Evolutionary conservation across 345 rosid genomes (phyloP).

Genomic region (Angophora floribunda): DNA sequence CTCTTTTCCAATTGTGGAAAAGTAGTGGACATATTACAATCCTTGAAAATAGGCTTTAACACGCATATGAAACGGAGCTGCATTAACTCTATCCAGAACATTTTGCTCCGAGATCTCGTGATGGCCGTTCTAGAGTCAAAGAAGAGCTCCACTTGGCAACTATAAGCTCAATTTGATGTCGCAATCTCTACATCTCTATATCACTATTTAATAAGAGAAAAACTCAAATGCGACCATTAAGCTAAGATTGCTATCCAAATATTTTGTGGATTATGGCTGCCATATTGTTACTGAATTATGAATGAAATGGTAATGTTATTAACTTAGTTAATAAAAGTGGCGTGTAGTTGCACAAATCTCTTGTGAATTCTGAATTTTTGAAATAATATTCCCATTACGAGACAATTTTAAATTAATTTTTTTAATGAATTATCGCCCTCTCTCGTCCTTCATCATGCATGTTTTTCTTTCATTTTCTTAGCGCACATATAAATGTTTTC

Average conservation of each 20-base stretch:
- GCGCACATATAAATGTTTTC: neutral
- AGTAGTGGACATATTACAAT: neutral
- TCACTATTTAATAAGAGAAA: neutral
- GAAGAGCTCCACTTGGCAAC: neutral
- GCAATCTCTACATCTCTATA: neutral
- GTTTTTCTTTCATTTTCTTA: neutral
- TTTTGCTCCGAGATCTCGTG: conserved; percentile 1
- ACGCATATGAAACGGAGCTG: neutral
- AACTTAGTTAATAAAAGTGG: neutral
- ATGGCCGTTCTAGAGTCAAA: neutral
- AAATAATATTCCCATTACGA: neutral
- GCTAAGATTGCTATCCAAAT: neutral
- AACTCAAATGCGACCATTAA: neutral
- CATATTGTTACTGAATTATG: neutral
- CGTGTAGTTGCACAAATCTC: neutral
- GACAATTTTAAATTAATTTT: neutral
- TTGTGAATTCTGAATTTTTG: neutral
- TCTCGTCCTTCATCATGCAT: neutral
- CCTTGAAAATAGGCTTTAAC: neutral
- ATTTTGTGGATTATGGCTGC: neutral
- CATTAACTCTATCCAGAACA: neutral
- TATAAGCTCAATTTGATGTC: neutral
- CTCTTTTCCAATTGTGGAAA: neutral
- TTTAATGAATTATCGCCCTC: neutral
- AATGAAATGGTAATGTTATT: neutral